Evolutionary conservation across 225 moss, liverwort and hornwort genomes (phyloP), one percentile per base, ranked within the genome.

Genomic region (Physcomitrellopsis africana): DNA sequence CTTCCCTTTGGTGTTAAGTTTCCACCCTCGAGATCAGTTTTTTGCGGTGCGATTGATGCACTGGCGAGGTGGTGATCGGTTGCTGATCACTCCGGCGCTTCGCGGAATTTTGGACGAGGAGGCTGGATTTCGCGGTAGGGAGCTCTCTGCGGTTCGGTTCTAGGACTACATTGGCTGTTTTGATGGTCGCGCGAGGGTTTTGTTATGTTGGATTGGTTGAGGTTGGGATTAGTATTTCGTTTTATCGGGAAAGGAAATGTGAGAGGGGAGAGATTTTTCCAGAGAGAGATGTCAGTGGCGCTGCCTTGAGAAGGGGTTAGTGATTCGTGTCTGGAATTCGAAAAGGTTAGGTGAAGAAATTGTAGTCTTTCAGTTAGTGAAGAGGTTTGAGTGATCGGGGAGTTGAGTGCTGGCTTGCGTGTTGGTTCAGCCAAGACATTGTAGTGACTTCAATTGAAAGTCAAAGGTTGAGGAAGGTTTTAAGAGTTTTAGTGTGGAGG

Each of bases 321-420:
- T 49, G 11, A 15, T 7, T 49, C 49, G 49, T 11, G 49, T 11
- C 2, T 11, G 49, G 49, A 49, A 49, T 49, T 49, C 49, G 49
- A 3, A 15, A 49, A 11, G 49, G 1, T 49, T 49, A 2, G 11
- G 49, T 49, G 49, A 14, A 49, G 11, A 49, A 49, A 15, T 49
- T 15, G 49, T 11, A 49, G 11, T 49, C 15, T 49, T 49, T 49
- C 49, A 11, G 12, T 11, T 14, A 11, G 49, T 49, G 49, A 11
- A 11, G 12, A 49, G 49, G 49, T 49, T 49, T 49, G 49, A 11
- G 49, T 49, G 49, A 49, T 11, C 11, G 11, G 16, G 55, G n/a
- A 56, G 55, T 51, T 51, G 55, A 15, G 55, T 56, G 55, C n/a
- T n/a, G 8, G 55, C 55, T 56, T 56, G 55, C 55, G 55, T 56